Base-by-base conservation (phyloP, 257 asterid genomes). In the Echites panduratus region DNA sequence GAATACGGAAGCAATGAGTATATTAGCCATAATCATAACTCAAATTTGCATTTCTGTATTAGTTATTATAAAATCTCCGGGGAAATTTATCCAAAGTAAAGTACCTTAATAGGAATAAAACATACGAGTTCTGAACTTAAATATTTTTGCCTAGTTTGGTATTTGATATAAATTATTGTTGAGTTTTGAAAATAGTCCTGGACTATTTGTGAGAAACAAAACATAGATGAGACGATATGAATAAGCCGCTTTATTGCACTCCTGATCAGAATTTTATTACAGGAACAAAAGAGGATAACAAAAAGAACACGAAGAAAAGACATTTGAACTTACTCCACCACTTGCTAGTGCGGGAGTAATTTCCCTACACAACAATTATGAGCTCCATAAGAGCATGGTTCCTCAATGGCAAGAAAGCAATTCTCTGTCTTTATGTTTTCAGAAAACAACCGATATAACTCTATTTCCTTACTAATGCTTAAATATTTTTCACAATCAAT, bases 1-100 rank as follows among this genome's bases (percentile, higher is more conserved):
- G 66, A 79, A 80, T 68, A 82, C 49, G 62, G 70, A 69, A 79
- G 70, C 20, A 77, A 68, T 68, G 58, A 58, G 50, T 59, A 38
- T 20, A 20, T 41, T 13, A 35, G 14, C 17, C 62, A 54, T 56
- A 22, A 48, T 27, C 24, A 56, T 10, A 63, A 22, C 16, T 13
- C 27, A 26, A 47, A 62, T 44, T 26, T 26, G 56, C 26, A 41
- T 61, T 7, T 7, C 9, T 17, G 24, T 32, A 1, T 17, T 62
- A 16, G 26, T 5, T 32, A 20, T 35, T 2, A 62, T 32, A 14
- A 35, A 16, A 32, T 32, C 24, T 9, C 32, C 0, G 45, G 22
- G 22, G 9, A 19, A 11, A 22, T 0, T 0, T 24, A 58, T 24
- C 17, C 38, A 57, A 7, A 57, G 9, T 41, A 41, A 41, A 41